Base-by-base conservation (phyloP, 805 yeast species). In the Torulaspora delbrueckii region DNA sequence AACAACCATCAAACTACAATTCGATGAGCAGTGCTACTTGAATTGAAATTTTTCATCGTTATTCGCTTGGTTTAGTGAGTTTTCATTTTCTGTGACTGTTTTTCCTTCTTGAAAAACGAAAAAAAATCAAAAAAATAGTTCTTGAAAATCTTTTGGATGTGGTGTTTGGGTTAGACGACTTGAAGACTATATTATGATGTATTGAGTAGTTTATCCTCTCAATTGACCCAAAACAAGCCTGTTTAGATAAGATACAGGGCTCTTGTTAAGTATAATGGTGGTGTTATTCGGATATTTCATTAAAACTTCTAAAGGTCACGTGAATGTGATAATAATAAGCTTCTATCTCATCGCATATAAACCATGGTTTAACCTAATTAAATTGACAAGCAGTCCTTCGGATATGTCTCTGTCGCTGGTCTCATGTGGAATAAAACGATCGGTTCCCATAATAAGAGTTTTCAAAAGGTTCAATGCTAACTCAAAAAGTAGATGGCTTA, bases 401-500 rank as follows among this genome's bases (percentile, higher is more conserved):
- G 16, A 7, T 22, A 34, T 34, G 37, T 19, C 25, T 22, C 26
- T 19, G 37, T n/a, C 26, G 14, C 26, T 24, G 32, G 24, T 37
- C 18, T 14, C 19, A 16, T 35, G 41, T 14, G 19, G 16, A 33
- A 23, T 22, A 13, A 23, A 9, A 18, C 22, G 16, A 4, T n/a
- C 18, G 10, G 7, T 7, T 8, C 19, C 14, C 9, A 12, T 31
- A 4, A 5, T 27, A 12, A 33, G 35, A 37, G n/a, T 16, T 26
- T 40, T 36, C 28, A 36, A 46, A 18, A 48, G 66, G 22, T 53
- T 32, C 43, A 63, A 67, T 47, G 68, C 78, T 1, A 57, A 72
- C 13, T 80, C 89, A 1, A 84, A 89, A 1, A 69, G 68, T 19
- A 67, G 83, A 54, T 91, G 98, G 97, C 64, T 86, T 2, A 70